Conservation (phyloP, 83 land plant genomes). For the Picea mariana region DNA sequence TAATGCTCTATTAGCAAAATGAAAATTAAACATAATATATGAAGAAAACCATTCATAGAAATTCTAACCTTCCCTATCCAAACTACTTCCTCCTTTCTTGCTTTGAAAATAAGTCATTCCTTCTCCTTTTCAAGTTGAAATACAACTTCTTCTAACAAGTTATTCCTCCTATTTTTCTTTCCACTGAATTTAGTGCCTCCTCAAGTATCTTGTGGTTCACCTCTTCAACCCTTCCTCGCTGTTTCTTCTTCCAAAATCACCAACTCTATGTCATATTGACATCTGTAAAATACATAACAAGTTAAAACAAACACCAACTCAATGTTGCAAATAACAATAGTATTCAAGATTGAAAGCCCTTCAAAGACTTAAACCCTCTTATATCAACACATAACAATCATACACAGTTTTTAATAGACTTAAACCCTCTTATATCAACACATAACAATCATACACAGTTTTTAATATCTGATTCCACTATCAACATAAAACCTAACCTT, state of each 20-base stretch:
- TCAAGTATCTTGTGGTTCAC: constrained; percentile 82
- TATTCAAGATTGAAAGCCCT: background rate
- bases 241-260: constrained; percentile 93
- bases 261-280: constrained; percentile 85
- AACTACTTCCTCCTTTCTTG: constrained; percentile 38
- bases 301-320: background rate
- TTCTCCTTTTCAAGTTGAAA: no score
- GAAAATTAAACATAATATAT: background rate
- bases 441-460: background rate
- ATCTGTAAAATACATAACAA: constrained; percentile 44
- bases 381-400: background rate
- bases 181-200: constrained; percentile 78
- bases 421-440: background rate
- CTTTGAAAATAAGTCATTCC: no score
- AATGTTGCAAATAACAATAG: background rate
- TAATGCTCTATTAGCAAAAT: background rate
- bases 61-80: background rate
- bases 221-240: constrained; percentile 81
- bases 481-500: constrained; percentile 29
- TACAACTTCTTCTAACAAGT: no score
- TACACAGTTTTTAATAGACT: no score
- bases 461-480: background rate
- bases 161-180: constrained; percentile 31
- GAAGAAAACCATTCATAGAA: background rate
- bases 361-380: background rate